Evolutionary conservation across 768 basidiomycete species (phyloP).

Genomic region (Leccinum boreale): DNA sequence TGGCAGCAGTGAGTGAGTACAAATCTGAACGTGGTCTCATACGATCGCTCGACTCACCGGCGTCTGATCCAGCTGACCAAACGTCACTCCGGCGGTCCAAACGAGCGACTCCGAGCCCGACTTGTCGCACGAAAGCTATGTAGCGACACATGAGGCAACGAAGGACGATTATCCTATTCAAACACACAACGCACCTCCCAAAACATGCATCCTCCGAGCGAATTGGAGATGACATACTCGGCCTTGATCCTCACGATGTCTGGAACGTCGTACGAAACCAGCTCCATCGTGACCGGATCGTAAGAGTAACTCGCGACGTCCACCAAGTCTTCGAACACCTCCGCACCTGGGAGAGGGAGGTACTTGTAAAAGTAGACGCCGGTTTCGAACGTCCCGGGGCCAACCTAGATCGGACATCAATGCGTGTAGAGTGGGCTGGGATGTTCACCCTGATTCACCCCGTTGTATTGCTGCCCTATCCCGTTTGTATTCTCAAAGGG

Average conservation of each 20-base stretch:
- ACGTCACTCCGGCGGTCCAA: constrained; percentile 40
- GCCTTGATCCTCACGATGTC: constrained; percentile 64
- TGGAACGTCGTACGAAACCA: constrained; percentile 77
- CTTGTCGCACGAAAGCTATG: constrained; percentile 57
- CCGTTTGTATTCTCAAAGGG: constrained; percentile 70
- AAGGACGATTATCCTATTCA: background rate
- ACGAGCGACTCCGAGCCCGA: constrained; percentile 58
- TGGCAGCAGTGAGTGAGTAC: background rate
- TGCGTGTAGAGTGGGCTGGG: background rate
- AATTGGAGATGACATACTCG: constrained; percentile 57
- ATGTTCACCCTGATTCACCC: constrained; percentile 39
- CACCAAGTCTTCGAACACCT: constrained; percentile 61
- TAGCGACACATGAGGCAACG: background rate
- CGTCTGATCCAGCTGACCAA: constrained; percentile 58
- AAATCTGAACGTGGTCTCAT: background rate
- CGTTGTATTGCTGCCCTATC: constrained; percentile 64
- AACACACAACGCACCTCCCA: constrained; percentile 46
- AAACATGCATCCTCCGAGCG: constrained; percentile 70
- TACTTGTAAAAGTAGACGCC: constrained; percentile 64
- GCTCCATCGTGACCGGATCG: constrained; percentile 58
- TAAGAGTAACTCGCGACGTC: constrained; percentile 80
- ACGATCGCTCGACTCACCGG: constrained; percentile 21
- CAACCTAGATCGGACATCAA: constrained; percentile 43
- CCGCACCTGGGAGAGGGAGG: constrained; percentile 61
- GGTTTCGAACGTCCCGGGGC: constrained; percentile 49